A percentile compares a stretch with the other conserved stretches of the same genome.
phyloP scores from a whole-genome alignment of 2,329 filamentous ascomycete species.

The Aspergillus neoniger region DNA sequence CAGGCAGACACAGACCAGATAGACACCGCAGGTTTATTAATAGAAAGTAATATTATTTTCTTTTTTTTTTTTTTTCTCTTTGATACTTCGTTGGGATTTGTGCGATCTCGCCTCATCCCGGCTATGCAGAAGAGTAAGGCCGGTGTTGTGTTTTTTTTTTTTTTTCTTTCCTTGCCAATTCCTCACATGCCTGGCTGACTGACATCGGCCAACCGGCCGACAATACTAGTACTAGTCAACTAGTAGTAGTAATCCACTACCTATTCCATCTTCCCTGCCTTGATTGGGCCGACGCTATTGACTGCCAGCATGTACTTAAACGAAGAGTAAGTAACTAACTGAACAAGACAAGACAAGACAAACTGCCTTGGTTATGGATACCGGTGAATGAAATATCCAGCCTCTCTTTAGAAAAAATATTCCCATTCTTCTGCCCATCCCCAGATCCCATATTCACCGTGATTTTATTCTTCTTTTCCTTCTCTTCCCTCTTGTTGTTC shows the following conservation, averaged over 20 bases:
- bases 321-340: not conserved
- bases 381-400: no score
- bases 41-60: not conserved
- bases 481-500: not conserved
- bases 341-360: no score
- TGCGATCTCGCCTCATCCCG: constrained; percentile 2
- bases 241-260: not conserved
- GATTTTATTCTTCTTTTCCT: not conserved
- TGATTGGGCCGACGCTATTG: constrained; percentile 7
- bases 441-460: no score
- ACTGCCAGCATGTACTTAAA: not conserved
- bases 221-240: no score
- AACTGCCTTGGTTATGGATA: not conserved
- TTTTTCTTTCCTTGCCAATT: no score
- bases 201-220: constrained; percentile 1
- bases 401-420: no score
- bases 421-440: no score
- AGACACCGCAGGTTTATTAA: constrained; percentile 10
- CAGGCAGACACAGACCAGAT: no score
- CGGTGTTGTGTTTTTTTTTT: not conserved
- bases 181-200: not conserved
- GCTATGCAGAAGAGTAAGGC: not conserved
- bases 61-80: not conserved
- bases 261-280: not conserved
- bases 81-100: not conserved